Evolutionary conservation across 352 stramenopile species (phyloP).

Genomic region (Phytopythium oedochilum): DNA sequence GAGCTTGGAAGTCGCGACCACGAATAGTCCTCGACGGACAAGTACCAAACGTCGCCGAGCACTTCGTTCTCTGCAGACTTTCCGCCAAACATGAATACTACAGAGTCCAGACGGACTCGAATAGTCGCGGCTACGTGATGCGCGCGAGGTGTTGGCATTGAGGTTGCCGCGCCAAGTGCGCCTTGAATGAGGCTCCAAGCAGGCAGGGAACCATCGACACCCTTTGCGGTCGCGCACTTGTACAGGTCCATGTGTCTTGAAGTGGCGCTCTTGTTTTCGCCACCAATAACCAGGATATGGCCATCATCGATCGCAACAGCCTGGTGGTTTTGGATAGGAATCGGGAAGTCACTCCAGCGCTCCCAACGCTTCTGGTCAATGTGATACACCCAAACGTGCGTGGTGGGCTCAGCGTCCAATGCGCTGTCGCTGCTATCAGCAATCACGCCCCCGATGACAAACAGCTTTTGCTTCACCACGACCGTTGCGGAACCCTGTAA

Average conservation of each 20-base stretch:
- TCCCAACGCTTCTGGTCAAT: constrained; percentile 54
- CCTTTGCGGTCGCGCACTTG: constrained; percentile 53
- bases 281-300: constrained; percentile 79
- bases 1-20: constrained; percentile 76
- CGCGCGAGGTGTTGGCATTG: constrained; percentile 55
- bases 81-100: constrained; percentile 84
- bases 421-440: constrained; percentile 8
- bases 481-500: constrained; percentile 58
- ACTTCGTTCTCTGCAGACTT: constrained; percentile 66
- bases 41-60: constrained; percentile 76
- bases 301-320: constrained; percentile 62
- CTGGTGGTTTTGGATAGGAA: constrained; percentile 77
- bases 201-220: constrained; percentile 63
- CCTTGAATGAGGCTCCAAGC: constrained; percentile 74
- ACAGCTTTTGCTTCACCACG: constrained; percentile 55
- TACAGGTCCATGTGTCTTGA: constrained; percentile 87
- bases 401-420: constrained; percentile 24
- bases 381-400: constrained; percentile 71
- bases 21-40: constrained; percentile 76
- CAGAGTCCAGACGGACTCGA: constrained; percentile 61
- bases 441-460: constrained; percentile 66
- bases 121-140: constrained; percentile 69
- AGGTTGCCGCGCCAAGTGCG: constrained; percentile 52
- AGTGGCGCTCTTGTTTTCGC: constrained; percentile 58
- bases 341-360: constrained; percentile 77